Base-by-base conservation (phyloP, 805 yeast genomes). In the Saturnispora mendoncae region DNA sequence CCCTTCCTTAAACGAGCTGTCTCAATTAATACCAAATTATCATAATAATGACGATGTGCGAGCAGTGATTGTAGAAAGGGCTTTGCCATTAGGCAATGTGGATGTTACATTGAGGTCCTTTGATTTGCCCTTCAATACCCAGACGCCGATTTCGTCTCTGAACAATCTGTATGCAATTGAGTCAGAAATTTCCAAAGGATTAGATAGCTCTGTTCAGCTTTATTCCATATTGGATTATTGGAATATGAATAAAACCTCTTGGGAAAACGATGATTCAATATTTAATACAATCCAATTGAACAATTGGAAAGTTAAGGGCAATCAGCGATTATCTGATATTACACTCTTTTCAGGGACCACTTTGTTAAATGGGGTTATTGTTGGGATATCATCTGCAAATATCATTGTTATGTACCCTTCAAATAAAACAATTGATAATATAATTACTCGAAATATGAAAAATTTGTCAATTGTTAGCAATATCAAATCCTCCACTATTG, bases 201-300 rank as follows among this genome's bases (percentile, higher is more conserved):
- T 7, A n/a, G 33, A 13, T 27, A 18, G 8, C 40, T 45, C n/a
- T 9, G 33, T 21, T 31, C 42, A 17, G 9, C 39, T 27, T 32
- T 55, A 62, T 43, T 62, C 76, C 0, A 72, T 76, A 0, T 54
- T 72, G 3, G 58, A 58, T 12, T 60, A 59, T 39, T 73, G 78
- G 78, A 52, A 61, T 28, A 62, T 65, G 47, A 50, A 64, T 39
- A 27, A 47, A 2, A 45, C 47, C 1, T 5, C 19, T 3, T 48
- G 71, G 24, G 18, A 32, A 3, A 39, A 45, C 3, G 77, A 70
- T 51, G 43, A 46, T 23, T 55, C 59, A 12, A 55, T 64, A 2
- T 40, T 70, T 21, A 62, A 51, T 46, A 69, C 77, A 0, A 53
- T 73, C 8, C 68, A 68, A 46, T 47, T 50, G 8, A 55, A 54